Conservation (phyloP, 2,329 filamentous ascomycete genomes). For the Phialemoniopsis sp. region DNA sequence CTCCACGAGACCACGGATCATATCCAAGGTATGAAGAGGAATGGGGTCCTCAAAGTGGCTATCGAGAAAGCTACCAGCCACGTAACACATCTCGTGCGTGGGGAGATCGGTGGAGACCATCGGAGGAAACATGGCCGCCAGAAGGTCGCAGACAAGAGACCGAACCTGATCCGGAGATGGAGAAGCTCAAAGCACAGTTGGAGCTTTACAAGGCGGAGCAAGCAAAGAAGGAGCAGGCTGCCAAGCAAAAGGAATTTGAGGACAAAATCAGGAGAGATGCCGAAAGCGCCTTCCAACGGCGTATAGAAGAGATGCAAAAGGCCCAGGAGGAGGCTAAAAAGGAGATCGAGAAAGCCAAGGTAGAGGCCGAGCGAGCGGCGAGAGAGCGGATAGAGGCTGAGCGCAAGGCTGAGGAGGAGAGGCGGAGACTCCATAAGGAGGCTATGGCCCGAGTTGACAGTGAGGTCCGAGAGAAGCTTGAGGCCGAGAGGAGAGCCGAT, state of each 20-base stretch:
- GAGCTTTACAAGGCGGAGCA: conserved; percentile 42
- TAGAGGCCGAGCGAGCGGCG: conserved; percentile 39
- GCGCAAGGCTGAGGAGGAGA: conserved; percentile 29
- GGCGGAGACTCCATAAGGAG: conserved; percentile 22
- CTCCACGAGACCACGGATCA: too few species aligned
- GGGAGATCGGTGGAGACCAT: too few species aligned
- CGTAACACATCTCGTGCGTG: too few species aligned
- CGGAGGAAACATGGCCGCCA: too few species aligned
- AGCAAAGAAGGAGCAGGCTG: conserved; percentile 38
- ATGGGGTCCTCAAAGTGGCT: too few species aligned
- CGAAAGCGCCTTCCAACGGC: conserved; percentile 11
- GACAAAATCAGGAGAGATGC: conserved; percentile 28
- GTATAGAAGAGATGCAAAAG: conserved; percentile 22
- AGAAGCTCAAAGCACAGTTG: conserved; percentile 57
- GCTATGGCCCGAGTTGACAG: conserved; percentile 25
- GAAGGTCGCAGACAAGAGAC: too few species aligned
- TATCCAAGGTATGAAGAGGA: too few species aligned
- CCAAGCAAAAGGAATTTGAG: conserved; percentile 36
- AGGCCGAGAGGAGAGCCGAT: conserved; percentile 32
- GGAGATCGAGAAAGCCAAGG: conserved; percentile 42
- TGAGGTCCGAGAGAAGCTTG: conserved; percentile 27
- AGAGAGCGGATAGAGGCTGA: conserved; percentile 32
- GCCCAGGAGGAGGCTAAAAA: conserved; percentile 39
- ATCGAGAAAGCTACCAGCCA: too few species aligned
- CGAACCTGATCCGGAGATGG: conserved; percentile 50